Conservation (phyloP, 2,329 filamentous ascomycete species). For the Fusarium sarcochroum region DNA sequence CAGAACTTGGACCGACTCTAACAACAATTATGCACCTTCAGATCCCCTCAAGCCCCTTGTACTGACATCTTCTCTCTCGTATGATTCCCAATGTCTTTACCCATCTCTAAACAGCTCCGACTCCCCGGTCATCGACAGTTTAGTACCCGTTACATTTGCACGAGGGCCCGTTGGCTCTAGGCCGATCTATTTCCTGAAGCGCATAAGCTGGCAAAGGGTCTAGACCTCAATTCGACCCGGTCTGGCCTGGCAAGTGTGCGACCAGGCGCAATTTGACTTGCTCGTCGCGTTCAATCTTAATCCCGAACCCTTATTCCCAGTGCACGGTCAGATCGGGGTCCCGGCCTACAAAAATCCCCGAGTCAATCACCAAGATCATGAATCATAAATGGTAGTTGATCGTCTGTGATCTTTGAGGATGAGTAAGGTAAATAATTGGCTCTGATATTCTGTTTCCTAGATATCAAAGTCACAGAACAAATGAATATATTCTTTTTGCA, state of each 20-base stretch:
- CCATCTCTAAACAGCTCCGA: conserved; percentile 8
- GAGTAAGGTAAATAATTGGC: not conserved
- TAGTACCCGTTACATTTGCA: conserved; percentile 27
- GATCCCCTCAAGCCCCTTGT: not conserved
- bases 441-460: not conserved
- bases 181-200: conserved; percentile 36
- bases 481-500: not conserved
- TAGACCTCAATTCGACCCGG: conserved; percentile 36
- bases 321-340: conserved; percentile 23
- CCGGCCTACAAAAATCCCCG: conserved; percentile 25
- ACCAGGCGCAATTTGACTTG: conserved; percentile 2
- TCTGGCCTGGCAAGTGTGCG: conserved; percentile 7
- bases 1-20: too few relatives aligned
- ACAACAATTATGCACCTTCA: not conserved
- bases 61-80: not conserved
- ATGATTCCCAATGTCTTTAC: conserved; percentile 3
- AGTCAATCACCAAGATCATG: not conserved
- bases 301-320: conserved; percentile 35
- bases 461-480: not conserved
- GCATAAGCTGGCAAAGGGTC: conserved; percentile 26
- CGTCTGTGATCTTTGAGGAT: not conserved
- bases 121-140: conserved; percentile 4
- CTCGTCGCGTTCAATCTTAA: conserved; percentile 5
- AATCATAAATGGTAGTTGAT: not conserved
- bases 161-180: conserved; percentile 19